These are phyloP conservation scores for Phytopythium litorale DNA, from an alignment of 352 stramenopile species.

Conservation along the genomic window DNA sequence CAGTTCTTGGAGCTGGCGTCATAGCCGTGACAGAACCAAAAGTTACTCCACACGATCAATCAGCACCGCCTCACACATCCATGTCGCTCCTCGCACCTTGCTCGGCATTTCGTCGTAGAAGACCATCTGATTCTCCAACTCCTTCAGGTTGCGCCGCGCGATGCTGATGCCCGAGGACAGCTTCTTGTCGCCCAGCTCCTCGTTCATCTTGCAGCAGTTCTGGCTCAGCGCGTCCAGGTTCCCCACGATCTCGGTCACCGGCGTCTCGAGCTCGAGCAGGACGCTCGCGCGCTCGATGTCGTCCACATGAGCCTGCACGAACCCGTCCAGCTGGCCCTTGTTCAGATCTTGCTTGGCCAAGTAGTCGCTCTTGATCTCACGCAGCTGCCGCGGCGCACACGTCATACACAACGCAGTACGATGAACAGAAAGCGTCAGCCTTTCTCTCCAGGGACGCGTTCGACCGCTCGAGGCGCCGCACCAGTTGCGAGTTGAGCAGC, in stretches of 20 bases:
- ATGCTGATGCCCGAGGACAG: slow-evolving; percentile 76
- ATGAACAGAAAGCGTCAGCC: not conserved
- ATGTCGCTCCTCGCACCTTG: slow-evolving; percentile 25
- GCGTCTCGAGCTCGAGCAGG: slow-evolving; percentile 67
- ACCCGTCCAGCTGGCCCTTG: slow-evolving; percentile 65
- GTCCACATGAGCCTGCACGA: slow-evolving; percentile 75
- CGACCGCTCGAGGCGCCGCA: slow-evolving; percentile 8
- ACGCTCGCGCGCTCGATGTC: slow-evolving; percentile 79
- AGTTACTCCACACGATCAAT: not conserved
- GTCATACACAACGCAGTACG: not conserved
- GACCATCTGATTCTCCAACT: slow-evolving; percentile 76
- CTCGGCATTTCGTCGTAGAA: slow-evolving; percentile 76
- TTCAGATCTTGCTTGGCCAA: slow-evolving; percentile 65
- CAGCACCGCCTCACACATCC: not conserved
- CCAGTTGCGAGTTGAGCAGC: slow-evolving; percentile 78
- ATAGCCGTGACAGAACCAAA: not conserved
- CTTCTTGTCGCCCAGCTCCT: slow-evolving; percentile 81
- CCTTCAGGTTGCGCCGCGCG: slow-evolving; percentile 72
- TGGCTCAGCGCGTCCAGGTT: slow-evolving; percentile 53
- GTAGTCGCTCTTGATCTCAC: slow-evolving; percentile 86
- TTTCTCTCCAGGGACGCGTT: not conserved
- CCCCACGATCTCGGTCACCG: slow-evolving; percentile 54
- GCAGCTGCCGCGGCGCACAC: slow-evolving; percentile 27
- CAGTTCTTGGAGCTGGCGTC: slow-evolving; percentile 30
- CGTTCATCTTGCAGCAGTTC: slow-evolving; percentile 77